Evolutionary conservation across 163 green algal species (phyloP), one percentile per base, ranked within the genome.

Genomic region (Trebouxia gelatinosa): DNA sequence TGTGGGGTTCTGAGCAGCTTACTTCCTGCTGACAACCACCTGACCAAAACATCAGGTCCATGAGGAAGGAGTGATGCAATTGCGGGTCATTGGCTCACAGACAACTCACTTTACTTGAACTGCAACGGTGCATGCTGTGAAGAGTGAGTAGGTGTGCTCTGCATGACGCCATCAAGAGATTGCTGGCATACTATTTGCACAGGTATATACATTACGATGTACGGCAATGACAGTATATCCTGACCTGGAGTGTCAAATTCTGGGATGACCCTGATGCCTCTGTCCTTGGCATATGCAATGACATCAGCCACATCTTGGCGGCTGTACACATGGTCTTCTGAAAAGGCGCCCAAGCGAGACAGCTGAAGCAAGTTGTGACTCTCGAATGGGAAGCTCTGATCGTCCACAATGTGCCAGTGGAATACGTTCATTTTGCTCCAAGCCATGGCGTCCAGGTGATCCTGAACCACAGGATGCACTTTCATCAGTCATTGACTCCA

Each of bases 341-440:
- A 77, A 67, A 90, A 87, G 28, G 80, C 84, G 32, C 83, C 85
- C 1, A 43, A n/a, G 3, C 26, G 46, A 11, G 64, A 32, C 50
- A 86, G 80, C 48, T 66, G 32, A 7, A 81, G 84, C 68, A 83
- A 43, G 51, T 38, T 11, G 26, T 74, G 50, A 46, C 58, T 80
- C 31, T 72, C 38, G 32, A 70, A 80, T 1, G 81, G 81, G 62
- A 85, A 85, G 75, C 75, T 80, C 85, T 85, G 74, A 75, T 91
- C 85, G 67, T 93, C 89, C 11, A 86, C 80, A 21, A 89, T 78
- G 78, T 93, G 89, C 88, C 88, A 92, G 81, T 93, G 89, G 67
- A 93, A 81, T 5, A 89, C 80, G 74, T 93, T 93, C 64, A 92
- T 61, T 76, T 92, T 92, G n/a, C 77, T 48, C 38, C 78, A 80